Evolutionary conservation across 139 green algal species (phyloP), one percentile per base, ranked within the genome.

Genomic region (Trebouxia sp.): DNA sequence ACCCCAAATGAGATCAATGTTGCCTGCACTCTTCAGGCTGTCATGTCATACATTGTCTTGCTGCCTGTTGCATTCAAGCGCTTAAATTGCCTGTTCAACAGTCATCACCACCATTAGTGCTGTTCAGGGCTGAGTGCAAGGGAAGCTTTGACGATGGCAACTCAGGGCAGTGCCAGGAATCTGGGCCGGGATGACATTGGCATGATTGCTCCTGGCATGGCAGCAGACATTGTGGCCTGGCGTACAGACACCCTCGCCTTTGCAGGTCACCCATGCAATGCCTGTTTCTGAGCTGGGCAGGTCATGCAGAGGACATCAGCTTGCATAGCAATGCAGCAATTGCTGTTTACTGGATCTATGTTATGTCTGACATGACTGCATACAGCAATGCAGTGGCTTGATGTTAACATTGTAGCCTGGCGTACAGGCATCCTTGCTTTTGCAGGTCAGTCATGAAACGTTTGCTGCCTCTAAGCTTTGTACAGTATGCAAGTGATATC

Each of bases 401-500:
- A n/a, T n/a, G n/a, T n/a, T n/a, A n/a, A 94, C 78, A 62, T 94
- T 65, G 90, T 92, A 38, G 90, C 82, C 3, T 94, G 87, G 86
- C 55, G 75, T 6, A 80, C 74, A 6, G 66, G 83, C 74, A 86
- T 82, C 53, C 67, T 92, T 28, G 86, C 70, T 14, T 91, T 89
- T 45, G 80, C 83, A 7, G 85, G 85, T 17, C 66, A 26, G 26
- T 35, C 35, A 32, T 65, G 30, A 28, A 11, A 1, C 1, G 53
- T 20, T n/a, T n/a, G n/a, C 10, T 65, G 53, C 32, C 10, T 7
- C 53, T 32, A 7, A 65, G 47, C 47, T 53, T 53, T 14, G 15
- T 17, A 14, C 15, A 5, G 47, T 17, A 53, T 53, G 47, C 47
- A n/a, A n/a, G n/a, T n/a, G n/a, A n/a, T 7, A 65, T 26, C 22